Conservation (phyloP, 768 basidiomycete genomes). For the Russula sp. region DNA sequence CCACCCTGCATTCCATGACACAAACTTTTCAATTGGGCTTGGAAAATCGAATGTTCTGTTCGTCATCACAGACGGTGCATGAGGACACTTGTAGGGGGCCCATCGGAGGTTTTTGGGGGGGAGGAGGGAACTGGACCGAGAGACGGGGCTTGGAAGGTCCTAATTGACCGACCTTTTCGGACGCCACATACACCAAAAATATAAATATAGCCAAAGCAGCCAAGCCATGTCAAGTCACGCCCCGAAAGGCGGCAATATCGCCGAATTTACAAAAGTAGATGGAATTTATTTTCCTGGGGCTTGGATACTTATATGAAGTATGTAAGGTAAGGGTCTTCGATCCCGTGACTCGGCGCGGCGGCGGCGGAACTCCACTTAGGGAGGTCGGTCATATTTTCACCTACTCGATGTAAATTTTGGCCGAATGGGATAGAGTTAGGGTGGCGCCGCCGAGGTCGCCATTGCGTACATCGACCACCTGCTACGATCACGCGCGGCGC, state of each 20-base stretch:
- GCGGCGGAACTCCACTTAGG: neutral
- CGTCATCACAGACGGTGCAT: neutral
- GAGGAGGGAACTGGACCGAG: neutral
- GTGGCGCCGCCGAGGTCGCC: neutral
- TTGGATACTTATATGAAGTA: neutral
- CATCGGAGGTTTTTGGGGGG: neutral
- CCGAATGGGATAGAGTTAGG: neutral
- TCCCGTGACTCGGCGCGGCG: neutral
- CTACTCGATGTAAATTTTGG: neutral
- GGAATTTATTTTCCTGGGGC: neutral
- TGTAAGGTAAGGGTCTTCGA: neutral
- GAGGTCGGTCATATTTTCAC: neutral
- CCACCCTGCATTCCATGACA: neutral
- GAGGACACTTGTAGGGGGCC: neutral
- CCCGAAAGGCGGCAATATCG: conserved; percentile 9
- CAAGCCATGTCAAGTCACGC: neutral
- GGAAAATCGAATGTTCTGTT: neutral
- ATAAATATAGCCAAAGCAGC: neutral
- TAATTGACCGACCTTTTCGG: neutral
- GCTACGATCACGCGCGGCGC: conserved; percentile 6
- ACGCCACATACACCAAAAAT: conserved; percentile 1
- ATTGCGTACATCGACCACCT: conserved; percentile 2
- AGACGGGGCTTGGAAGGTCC: neutral
- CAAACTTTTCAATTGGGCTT: neutral
- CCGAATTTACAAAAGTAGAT: neutral